Conservation (phyloP, 1,284 basidiomycete genomes). For the Stygiomarasmius scandens region DNA sequence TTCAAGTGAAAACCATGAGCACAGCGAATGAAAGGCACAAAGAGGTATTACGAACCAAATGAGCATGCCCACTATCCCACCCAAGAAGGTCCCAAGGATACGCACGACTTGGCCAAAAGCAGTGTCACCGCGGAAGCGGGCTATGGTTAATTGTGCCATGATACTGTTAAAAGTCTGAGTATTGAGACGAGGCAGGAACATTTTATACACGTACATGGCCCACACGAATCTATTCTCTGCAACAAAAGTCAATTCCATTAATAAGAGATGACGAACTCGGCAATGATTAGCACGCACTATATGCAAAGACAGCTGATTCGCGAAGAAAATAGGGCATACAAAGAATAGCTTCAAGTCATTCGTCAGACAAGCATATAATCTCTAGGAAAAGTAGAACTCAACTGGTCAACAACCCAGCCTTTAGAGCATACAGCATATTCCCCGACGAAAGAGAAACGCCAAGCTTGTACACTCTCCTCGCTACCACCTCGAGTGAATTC, state of each 20-base stretch:
- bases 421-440: slow-evolving; percentile 75
- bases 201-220: slow-evolving; percentile 46
- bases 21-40: too few species aligned
- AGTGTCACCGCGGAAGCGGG: slow-evolving; percentile 78
- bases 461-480: slow-evolving; percentile 48
- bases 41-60: slow-evolving; percentile 63
- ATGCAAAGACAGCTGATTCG: slow-evolving; percentile 59
- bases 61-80: slow-evolving; percentile 67
- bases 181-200: background rate
- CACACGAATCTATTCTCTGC: slow-evolving; percentile 58
- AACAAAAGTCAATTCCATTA: background rate
- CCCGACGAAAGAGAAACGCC: slow-evolving; percentile 50
- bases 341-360: slow-evolving; percentile 47
- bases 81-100: slow-evolving; percentile 69
- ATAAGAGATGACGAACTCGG: slow-evolving; percentile 1
- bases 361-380: slow-evolving; percentile 1
- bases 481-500: slow-evolving; percentile 55
- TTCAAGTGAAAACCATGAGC: background rate
- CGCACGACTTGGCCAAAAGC: slow-evolving; percentile 68
- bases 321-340: slow-evolving; percentile 63
- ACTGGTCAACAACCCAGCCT: slow-evolving; percentile 74
- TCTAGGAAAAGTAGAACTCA: slow-evolving; percentile 12
- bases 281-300: slow-evolving; percentile 42
- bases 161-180: slow-evolving; percentile 42
- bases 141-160: slow-evolving; percentile 71